Conservation (phyloP, 2,329 filamentous ascomycete species). For the Aureobasidium melanogenum region DNA sequence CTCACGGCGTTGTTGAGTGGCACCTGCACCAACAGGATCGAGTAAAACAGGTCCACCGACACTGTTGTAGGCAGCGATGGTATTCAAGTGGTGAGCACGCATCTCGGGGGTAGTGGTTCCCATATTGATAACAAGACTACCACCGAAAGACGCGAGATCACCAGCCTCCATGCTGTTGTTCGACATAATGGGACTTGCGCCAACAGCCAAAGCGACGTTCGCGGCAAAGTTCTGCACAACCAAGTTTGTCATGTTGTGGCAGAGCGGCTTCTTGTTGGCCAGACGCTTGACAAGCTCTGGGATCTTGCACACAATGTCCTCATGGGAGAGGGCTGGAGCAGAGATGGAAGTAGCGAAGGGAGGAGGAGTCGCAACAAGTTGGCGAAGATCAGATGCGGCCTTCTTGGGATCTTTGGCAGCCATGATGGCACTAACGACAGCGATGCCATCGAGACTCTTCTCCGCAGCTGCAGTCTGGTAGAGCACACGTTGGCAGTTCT, state of each 20-base stretch:
- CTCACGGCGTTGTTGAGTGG: conserved; percentile 62
- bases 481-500: conserved; percentile 65
- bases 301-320: conserved; percentile 20
- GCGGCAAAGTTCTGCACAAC: conserved; percentile 94
- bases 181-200: conserved; percentile 89
- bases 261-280: conserved; percentile 57
- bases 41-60: conserved; percentile 68
- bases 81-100: conserved; percentile 61
- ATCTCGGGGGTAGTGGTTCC: conserved; percentile 76
- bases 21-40: conserved; percentile 85
- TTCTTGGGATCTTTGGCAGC: conserved; percentile 57
- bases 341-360: conserved; percentile 23
- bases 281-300: conserved; percentile 47
- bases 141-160: conserved; percentile 69
- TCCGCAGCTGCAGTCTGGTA: conserved; percentile 53
- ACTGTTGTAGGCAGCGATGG: conserved; percentile 72
- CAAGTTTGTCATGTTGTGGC: conserved; percentile 95
- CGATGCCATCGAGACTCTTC: conserved; percentile 68
- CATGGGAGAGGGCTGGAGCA: conserved; percentile 22
- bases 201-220: conserved; percentile 76
- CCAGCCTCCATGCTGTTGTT: conserved; percentile 73
- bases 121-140: conserved; percentile 87
- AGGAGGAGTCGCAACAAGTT: conserved; percentile 42
- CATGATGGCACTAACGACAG: conserved; percentile 84
- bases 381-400: conserved; percentile 51